Percentiles rank a stretch among this genome's conserved stretches.
These are phyloP conservation scores for Tillandsia leiboldiana DNA, from an alignment of 176 grass and related monocot species.

Conservation along the genomic window DNA sequence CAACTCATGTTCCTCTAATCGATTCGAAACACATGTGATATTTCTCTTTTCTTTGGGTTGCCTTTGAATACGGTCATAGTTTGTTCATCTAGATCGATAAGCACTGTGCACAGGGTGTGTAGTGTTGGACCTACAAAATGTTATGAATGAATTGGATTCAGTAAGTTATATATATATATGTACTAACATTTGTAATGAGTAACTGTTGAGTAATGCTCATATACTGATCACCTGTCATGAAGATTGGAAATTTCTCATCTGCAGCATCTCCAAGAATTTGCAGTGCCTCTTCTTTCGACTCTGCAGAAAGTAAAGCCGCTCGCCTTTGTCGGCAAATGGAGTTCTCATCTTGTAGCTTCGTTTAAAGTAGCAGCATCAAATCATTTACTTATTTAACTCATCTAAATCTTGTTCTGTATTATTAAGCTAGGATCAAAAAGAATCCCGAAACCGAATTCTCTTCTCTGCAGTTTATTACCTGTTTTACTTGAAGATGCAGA, in stretches of 20 bases:
- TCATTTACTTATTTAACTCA: background rate
- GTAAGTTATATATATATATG: background rate
- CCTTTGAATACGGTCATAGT: constrained; percentile 60
- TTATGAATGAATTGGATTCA: background rate
- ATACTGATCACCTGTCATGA: constrained; percentile 49
- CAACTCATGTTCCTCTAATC: constrained; percentile 1
- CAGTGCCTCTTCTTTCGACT: constrained; percentile 41
- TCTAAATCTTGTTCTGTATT: background rate
- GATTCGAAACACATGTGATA: constrained; percentile 27
- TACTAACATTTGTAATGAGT: background rate
- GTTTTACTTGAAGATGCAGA: constrained; percentile 53
- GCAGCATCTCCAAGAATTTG: constrained; percentile 57
- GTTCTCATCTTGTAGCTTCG: constrained; percentile 62
- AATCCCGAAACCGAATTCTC: background rate
- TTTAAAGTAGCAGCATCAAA: background rate
- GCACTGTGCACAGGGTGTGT: constrained; percentile 60
- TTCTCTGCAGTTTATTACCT: constrained; percentile 28
- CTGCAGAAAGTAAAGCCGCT: constrained; percentile 33
- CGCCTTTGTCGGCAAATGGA: constrained; percentile 58
- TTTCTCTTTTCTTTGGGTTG: constrained; percentile 35
- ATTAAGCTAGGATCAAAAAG: too few relatives aligned
- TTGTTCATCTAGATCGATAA: constrained; percentile 56
- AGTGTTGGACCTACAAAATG: constrained; percentile 50
- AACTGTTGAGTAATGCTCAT: background rate
- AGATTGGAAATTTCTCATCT: constrained; percentile 67